phyloP scores from a whole-genome alignment of 352 stramenopile genomes.

The Globisporangium alternatum region DNA sequence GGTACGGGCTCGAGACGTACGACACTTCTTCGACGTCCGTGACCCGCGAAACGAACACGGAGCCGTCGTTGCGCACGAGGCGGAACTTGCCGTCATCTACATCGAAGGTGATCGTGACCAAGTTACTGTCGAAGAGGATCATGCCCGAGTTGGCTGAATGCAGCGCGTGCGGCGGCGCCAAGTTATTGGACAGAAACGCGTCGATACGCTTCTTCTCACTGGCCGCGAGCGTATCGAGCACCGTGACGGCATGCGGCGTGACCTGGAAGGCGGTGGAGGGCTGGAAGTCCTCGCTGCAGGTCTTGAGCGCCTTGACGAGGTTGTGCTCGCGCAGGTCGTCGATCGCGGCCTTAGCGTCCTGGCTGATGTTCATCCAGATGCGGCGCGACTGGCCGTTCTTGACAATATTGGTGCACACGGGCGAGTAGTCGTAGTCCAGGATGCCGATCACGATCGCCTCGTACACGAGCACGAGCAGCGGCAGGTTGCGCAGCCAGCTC shows the following conservation, averaged over 20 bases:
- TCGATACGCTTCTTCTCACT: conserved; percentile 59
- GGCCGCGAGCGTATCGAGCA: conserved; percentile 37
- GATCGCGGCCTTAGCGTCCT: conserved; percentile 95
- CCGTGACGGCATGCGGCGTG: conserved; percentile 34
- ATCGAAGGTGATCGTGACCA: conserved; percentile 92
- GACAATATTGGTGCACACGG: conserved; percentile 93
- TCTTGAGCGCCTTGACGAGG: conserved; percentile 94
- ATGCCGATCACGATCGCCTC: conserved; percentile 94
- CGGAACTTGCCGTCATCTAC: conserved; percentile 87
- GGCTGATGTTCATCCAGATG: conserved; percentile 93
- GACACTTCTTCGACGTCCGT: conserved; percentile 97
- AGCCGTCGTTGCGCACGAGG: conserved; percentile 79
- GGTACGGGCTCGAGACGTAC: conserved; percentile 96
- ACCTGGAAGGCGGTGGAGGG: conserved; percentile 93
- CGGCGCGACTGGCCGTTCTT: conserved; percentile 84
- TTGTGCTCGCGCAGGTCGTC: conserved; percentile 95
- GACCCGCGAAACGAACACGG: conserved; percentile 90
- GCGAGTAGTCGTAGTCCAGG: conserved; percentile 97
- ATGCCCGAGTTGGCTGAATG: conserved; percentile 68
- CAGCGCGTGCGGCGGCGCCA: conserved; percentile 25
- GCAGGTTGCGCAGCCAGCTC: conserved; percentile 94
- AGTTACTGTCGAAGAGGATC: conserved; percentile 89
- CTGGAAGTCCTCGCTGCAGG: conserved; percentile 92
- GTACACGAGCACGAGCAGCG: conserved; percentile 96
- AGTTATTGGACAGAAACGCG: conserved; percentile 43